These are phyloP conservation scores for Craspedostauros australis DNA, from an alignment of 108 stramenopile genomes.

Conservation along the genomic window DNA sequence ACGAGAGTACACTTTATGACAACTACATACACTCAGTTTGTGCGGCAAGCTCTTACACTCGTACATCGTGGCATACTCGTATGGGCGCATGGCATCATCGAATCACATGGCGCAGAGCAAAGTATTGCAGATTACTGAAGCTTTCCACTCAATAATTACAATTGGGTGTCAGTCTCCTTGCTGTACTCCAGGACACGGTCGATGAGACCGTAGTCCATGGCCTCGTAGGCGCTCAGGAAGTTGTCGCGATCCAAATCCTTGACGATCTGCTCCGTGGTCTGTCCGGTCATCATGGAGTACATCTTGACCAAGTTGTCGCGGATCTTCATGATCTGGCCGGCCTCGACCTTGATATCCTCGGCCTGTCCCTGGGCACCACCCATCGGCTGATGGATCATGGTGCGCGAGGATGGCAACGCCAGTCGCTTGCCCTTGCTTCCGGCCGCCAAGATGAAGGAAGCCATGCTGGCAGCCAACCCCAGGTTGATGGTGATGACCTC, in stretches of 20 bases:
- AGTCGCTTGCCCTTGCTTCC: conserved; percentile 90
- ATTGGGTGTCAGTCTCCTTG: conserved; percentile 42
- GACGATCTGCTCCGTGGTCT: conserved; percentile 84
- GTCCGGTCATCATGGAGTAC: conserved; percentile 97
- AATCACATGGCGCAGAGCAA: no score
- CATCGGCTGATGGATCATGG: conserved; percentile 99
- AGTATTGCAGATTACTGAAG: no score
- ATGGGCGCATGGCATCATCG: no score
- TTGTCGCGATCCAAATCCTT: conserved; percentile 96
- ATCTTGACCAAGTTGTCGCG: conserved; percentile 96
- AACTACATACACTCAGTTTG: no score
- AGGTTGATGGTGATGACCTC: conserved; percentile 97
- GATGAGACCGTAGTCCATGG: conserved; percentile 90
- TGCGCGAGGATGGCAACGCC: conserved; percentile 92
- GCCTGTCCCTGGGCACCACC: conserved; percentile 98
- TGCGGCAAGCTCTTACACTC: no score
- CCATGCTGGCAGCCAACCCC: conserved; percentile 97
- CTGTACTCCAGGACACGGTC: conserved; percentile 89
- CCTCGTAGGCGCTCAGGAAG: conserved; percentile 96
- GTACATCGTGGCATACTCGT: no score
- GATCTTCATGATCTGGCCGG: conserved; percentile 96
- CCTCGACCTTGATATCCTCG: conserved; percentile 97
- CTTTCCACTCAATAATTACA: no score
- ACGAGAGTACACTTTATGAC: no score
- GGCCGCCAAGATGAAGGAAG: conserved; percentile 93